Conservation (phyloP, 129 eudicot species). For the Flaveria ramosissima region DNA sequence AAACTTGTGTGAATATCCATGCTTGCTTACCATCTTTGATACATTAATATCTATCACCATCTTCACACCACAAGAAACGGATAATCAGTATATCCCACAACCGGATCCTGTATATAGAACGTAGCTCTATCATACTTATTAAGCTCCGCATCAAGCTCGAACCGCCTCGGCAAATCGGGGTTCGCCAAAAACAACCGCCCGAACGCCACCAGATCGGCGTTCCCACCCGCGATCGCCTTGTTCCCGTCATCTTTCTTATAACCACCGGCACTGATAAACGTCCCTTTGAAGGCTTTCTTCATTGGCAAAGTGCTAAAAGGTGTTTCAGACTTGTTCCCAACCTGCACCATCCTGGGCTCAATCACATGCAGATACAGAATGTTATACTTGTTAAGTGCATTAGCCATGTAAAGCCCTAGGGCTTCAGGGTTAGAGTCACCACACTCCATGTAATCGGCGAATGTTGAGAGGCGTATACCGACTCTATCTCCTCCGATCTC, state of each 20-base stretch:
- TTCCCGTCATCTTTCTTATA: slow-evolving; percentile 37
- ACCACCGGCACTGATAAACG: slow-evolving; percentile 46
- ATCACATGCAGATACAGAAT: slow-evolving; percentile 41
- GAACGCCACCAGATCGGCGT: slow-evolving; percentile 39
- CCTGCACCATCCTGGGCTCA: slow-evolving; percentile 44
- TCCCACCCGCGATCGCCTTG: slow-evolving; percentile 18
- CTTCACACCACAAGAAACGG: slow-evolving; percentile 43
- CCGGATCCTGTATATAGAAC: slow-evolving; percentile 42
- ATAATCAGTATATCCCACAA: slow-evolving; percentile 46
- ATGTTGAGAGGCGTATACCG: slow-evolving; percentile 55
- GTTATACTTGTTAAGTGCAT: slow-evolving; percentile 38
- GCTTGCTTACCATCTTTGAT: too few species aligned
- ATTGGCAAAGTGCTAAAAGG: slow-evolving; percentile 34
- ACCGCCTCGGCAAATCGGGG: slow-evolving; percentile 52
- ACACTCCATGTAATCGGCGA: slow-evolving; percentile 41
- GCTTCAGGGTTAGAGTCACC: slow-evolving; percentile 56
- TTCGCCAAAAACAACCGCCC: slow-evolving; percentile 54
- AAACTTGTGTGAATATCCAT: too few species aligned
- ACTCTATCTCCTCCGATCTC: slow-evolving; percentile 56
- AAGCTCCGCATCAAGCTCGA: slow-evolving; percentile 35
- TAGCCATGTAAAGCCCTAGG: slow-evolving; percentile 59
- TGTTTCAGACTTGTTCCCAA: slow-evolving; percentile 13
- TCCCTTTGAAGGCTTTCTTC: slow-evolving; percentile 45
- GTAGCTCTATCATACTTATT: slow-evolving; percentile 42
- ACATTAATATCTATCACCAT: not conserved